Evolutionary conservation across 2,329 filamentous ascomycete genomes (phyloP).

Genomic region (Blastomyces gilchristii): DNA sequence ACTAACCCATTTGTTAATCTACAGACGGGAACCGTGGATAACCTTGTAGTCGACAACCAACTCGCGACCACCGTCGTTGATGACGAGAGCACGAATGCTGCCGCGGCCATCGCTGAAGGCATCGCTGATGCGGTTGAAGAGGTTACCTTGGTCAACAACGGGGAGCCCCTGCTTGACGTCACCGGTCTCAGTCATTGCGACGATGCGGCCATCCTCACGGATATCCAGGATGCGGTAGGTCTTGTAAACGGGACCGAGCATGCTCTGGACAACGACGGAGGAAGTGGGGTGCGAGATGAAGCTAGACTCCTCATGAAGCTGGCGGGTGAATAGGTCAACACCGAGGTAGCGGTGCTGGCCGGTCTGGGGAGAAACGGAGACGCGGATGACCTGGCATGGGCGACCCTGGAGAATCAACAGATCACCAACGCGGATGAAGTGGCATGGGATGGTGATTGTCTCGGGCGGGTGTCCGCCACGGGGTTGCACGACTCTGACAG

Average conservation of each 20-base stretch:
- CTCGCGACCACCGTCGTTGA: conserved; percentile 86
- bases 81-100: conserved; percentile 87
- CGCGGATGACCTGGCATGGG: conserved; percentile 99
- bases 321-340: conserved; percentile 99
- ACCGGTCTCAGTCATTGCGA: conserved; percentile 97
- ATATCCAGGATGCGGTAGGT: conserved; percentile 99
- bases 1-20: conserved; percentile 23
- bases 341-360: conserved; percentile 99
- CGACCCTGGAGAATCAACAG: conserved; percentile 98
- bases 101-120: conserved; percentile 88
- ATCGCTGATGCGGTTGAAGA: conserved; percentile 68
- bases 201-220: conserved; percentile 67
- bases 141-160: conserved; percentile 88
- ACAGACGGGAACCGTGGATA: conserved; percentile 66
- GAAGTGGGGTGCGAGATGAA: conserved; percentile 96
- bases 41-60: conserved; percentile 98
- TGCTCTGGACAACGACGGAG: conserved; percentile 96
- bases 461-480: conserved; percentile 49
- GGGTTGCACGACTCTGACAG: conserved; percentile 43
- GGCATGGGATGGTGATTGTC: conserved; percentile 96
- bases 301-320: conserved; percentile 96
- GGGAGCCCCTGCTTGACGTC: conserved; percentile 94
- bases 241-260: conserved; percentile 99
- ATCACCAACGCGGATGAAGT: conserved; percentile 98
- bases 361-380: conserved; percentile 94